Percentiles rank a stretch among this genome's conserved stretches.
Evolutionary conservation across 768 basidiomycete species (phyloP).

Genomic region (Asterophora lycoperdoides): DNA sequence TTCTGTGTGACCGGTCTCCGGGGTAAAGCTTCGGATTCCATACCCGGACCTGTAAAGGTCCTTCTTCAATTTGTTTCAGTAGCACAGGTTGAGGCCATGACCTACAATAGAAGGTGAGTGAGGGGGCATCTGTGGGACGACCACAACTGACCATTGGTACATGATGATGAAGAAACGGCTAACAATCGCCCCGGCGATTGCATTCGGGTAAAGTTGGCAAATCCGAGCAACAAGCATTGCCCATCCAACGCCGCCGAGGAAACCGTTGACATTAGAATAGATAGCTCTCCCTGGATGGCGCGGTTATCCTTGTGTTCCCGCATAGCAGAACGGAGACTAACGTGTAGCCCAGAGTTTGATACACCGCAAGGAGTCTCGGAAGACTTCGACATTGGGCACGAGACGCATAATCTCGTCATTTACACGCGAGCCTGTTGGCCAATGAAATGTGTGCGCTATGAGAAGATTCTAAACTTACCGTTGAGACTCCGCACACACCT

Average conservation of each 20-base stretch:
- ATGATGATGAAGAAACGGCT: constrained; percentile 98
- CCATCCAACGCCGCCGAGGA: constrained; percentile 98
- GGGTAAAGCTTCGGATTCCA: constrained; percentile 99
- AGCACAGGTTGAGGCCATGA: constrained; percentile 98
- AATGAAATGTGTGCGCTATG: not conserved
- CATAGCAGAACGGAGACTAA: constrained; percentile 35
- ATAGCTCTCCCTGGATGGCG: constrained; percentile 76
- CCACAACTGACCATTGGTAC: constrained; percentile 78
- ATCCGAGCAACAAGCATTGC: constrained; percentile 98
- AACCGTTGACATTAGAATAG: constrained; percentile 97
- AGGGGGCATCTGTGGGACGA: not conserved
- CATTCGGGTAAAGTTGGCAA: constrained; percentile 97
- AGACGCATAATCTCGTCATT: constrained; percentile 94
- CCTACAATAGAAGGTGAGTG: constrained; percentile 42
- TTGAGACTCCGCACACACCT: constrained; percentile 92
- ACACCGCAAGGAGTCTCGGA: constrained; percentile 90
- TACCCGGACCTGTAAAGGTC: constrained; percentile 86
- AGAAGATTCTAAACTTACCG: constrained; percentile 40
- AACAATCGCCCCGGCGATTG: constrained; percentile 90
- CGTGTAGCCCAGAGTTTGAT: constrained; percentile 98
- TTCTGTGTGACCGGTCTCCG: constrained; percentile 88
- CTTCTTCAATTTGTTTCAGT: constrained; percentile 94
- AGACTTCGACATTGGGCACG: constrained; percentile 91
- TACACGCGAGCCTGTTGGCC: constrained; percentile 76
- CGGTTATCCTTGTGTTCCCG: not conserved